Conservation (phyloP, 768 basidiomycete genomes). For the Suillus spraguei region DNA sequence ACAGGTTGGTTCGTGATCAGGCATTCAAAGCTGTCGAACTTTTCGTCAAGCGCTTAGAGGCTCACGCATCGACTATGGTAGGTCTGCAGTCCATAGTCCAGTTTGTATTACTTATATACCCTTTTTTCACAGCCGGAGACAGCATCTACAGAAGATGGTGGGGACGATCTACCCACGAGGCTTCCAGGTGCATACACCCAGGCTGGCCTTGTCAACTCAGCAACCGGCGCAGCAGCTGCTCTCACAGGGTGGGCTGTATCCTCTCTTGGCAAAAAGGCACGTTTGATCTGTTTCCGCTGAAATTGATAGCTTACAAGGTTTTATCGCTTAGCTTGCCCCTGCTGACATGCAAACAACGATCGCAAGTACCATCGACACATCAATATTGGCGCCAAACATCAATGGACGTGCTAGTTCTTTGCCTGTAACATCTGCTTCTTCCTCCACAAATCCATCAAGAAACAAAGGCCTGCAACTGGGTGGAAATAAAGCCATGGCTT, state of each 20-base stretch:
- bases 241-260: slow-evolving; percentile 97
- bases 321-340: slow-evolving; percentile 55
- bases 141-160: slow-evolving; percentile 38
- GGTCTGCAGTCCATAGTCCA: slow-evolving; percentile 21
- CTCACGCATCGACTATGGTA: slow-evolving; percentile 82
- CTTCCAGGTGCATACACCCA: slow-evolving; percentile 32
- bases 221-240: slow-evolving; percentile 89
- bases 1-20: slow-evolving; percentile 90
- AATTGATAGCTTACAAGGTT: not conserved
- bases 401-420: not conserved
- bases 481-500: slow-evolving; percentile 47
- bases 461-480: slow-evolving; percentile 74
- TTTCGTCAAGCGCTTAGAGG: slow-evolving; percentile 83
- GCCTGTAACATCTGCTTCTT: slow-evolving; percentile 9
- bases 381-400: slow-evolving; percentile 44
- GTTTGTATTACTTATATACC: not conserved
- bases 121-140: slow-evolving; percentile 55
- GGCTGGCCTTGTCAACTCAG: slow-evolving; percentile 69
- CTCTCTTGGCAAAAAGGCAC: slow-evolving; percentile 80
- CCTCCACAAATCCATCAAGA: slow-evolving; percentile 32
- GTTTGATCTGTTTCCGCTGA: slow-evolving; percentile 5
- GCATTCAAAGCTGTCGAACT: slow-evolving; percentile 92
- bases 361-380: slow-evolving; percentile 39
- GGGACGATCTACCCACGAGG: slow-evolving; percentile 30
- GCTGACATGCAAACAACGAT: slow-evolving; percentile 77